Base-by-base conservation (phyloP, 2,329 filamentous ascomycete genomes). In the Cordyceps fumosorosea region DNA sequence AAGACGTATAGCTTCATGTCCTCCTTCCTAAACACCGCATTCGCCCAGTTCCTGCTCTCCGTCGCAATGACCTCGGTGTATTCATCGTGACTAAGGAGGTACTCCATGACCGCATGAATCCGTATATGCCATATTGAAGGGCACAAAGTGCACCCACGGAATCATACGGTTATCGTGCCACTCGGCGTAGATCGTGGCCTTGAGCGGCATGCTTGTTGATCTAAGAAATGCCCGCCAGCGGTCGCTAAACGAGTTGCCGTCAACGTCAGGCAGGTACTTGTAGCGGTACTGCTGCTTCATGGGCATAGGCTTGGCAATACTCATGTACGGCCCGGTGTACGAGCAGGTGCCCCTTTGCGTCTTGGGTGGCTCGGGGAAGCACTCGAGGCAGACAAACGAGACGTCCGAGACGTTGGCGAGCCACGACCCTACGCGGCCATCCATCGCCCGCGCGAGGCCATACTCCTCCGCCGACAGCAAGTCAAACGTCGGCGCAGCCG, bases 141-240 rank as follows among this genome's bases (percentile, higher is more conserved):
- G 85, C 0, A 84, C 80, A 66, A 86, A 88, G 69, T 88, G 85
- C 60, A 78, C 75, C 85, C 85, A 89, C 0, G 84, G 79, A 14
- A 85, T 74, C 0, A 88, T 72, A 4, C 85, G 76, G 8, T 78
- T 77, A 67, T 87, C 84, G 66, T 88, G 45, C 45, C 56, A 58
- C 32, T 58, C 45, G 8, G 45, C 47, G 32, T 51, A 58, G 12
- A 58, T 42, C 7, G 56, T 58, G 5, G 56, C 26, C 8, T 58
- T 58, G 1, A 58, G 32, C 6, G 45, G 56, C 45, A 58, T 11
- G 22, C 56, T 58, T 14, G 56, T 58, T 18, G 56, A 58, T 20
- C 40, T 37, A 4, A 58, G 45, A 20, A 58, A 58, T 1, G 56
- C 56, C 0, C 56, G 56, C 56, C 45, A 58, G 32, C 45, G 56